A percentile compares a stretch with the other conserved stretches of the same genome.
Evolutionary conservation across 2,329 filamentous ascomycete species (phyloP).

Genomic region (Diaporthe vaccinii): DNA sequence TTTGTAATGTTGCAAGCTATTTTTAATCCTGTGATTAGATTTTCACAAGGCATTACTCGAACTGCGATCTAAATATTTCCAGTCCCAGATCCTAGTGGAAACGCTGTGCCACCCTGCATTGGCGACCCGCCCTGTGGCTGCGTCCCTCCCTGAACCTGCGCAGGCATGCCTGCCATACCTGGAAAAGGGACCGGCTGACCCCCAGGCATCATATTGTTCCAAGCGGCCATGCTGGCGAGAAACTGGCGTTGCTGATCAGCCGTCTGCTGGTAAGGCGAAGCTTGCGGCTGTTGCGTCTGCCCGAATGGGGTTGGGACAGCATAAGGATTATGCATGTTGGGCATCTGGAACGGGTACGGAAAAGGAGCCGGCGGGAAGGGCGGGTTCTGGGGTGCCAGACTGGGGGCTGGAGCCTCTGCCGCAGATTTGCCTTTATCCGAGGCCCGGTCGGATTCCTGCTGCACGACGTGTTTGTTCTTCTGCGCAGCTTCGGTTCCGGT

Average conservation of each 20-base stretch:
- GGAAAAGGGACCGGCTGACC: background rate
- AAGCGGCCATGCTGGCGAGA: background rate
- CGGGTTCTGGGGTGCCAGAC: background rate
- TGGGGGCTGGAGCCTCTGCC: background rate
- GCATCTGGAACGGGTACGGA: background rate
- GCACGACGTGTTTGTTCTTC: background rate
- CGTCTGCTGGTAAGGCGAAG: background rate
- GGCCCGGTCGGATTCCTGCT: background rate
- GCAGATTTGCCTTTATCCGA: background rate
- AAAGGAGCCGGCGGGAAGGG: background rate
- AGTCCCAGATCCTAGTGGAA: background rate
- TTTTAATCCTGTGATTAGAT: no score
- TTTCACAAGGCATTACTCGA: no score
- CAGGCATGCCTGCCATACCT: background rate
- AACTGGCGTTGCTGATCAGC: background rate
- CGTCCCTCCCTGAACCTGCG: background rate
- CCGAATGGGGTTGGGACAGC: background rate
- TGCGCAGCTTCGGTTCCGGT: background rate
- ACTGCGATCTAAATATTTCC: no score
- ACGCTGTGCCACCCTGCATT: background rate
- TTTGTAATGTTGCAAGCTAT: no score
- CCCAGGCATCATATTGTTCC: background rate
- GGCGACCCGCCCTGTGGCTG: background rate
- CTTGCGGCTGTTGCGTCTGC: background rate
- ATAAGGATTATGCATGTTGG: background rate